Evolutionary conservation across 805 yeast species (phyloP), one percentile per base, ranked within the genome.

Genomic region (Suhomyces kilbournensis): DNA sequence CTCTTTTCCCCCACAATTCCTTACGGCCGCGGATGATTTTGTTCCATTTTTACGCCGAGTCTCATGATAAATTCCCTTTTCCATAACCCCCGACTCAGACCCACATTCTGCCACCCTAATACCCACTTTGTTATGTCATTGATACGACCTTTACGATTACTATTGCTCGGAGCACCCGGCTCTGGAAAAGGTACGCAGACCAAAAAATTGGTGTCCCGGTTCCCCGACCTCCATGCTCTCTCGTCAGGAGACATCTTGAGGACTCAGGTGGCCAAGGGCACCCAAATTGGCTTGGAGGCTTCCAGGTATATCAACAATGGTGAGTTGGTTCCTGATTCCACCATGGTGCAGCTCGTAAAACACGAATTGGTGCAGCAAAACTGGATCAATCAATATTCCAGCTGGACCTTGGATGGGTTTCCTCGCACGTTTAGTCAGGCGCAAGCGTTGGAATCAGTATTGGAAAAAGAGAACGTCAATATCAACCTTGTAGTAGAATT

Each of bases 111-210:
- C 15, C 34, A 30, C 34, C 7, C 34, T 12, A 26, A 8, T 14
- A 10, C 2, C 34, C 6, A 7, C 15, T 12, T 14, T 28, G 3
- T 8, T 4, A 46, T 46, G 48, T 35, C 48, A 20, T 22, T 46
- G 22, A 46, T 50, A 22, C 53, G 52, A 44, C 85, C 92, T 1
- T 65, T 87, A 15, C 74, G 97, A 60, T 68, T 90, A 38, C 75
- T 92, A 25, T 74, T 92, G 7, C 71, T 93, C 23, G 97, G 97
- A 3, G 96, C 97, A 0, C 98, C 98, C 0, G 98, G 98, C 0
- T 80, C 97, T 1, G 98, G 98, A 0, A 92, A 92, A 65, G 97
- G 97, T 1, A 92, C 98, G 0, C 88, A 87, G 58, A 87, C 97
- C 0, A 70, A 86, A 2, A 77, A 84, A 53, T 72, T 92, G 4